Base-by-base conservation (phyloP, 2,329 filamentous ascomycete species). In the Ascochyta lentis region DNA sequence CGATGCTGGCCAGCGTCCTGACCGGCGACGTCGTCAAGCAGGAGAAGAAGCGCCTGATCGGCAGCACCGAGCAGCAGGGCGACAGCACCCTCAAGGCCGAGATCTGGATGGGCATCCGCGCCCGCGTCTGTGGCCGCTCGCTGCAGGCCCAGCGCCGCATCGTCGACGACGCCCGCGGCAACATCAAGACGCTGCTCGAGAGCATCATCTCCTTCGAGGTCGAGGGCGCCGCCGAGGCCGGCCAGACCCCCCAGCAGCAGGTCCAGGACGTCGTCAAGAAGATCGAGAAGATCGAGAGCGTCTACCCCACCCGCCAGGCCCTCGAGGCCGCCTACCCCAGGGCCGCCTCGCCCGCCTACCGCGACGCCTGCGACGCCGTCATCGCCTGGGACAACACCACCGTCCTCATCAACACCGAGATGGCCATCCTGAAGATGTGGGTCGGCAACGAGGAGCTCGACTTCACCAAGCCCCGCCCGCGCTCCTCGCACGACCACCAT, bases 311-410 rank as follows among this genome's bases (percentile, higher is more conserved):
- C 1, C 87, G 89, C 71, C 83, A 86, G 55, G 85, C 90, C 6
- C 84, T 99, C 58, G 86, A 90, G 59, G 76, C 81, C 3, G 89
- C 89, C 22, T 90, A 97, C 72, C 89, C 91, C 23, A 80, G 89
- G 37, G 90, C 91, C 48, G 87, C 86, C 26, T 96, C 92, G 1
- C 82, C 86, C 27, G 84, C 88, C 27, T 99, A 93, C 77, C 83
- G 85, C 59, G 89, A 93, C 59, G 92, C 92, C 26, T 95, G 90
- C 69, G 90, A 96, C 72, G 89, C 94, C 44, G 89, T 99, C 63
- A 87, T 96, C 59, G 89, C 94, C 3, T 99, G 95, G 95, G 89
- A 96, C 81, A 99, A 98, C 76, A 97, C 93, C 47, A 97, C 93
- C 29, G 88, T 94, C 71, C 87, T 96, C 71, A 98, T 99, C 81